A percentile compares a stretch with the other conserved stretches of the same genome.
Conservation (phyloP, 768 basidiomycete genomes). For the Hericium alpestre region DNA sequence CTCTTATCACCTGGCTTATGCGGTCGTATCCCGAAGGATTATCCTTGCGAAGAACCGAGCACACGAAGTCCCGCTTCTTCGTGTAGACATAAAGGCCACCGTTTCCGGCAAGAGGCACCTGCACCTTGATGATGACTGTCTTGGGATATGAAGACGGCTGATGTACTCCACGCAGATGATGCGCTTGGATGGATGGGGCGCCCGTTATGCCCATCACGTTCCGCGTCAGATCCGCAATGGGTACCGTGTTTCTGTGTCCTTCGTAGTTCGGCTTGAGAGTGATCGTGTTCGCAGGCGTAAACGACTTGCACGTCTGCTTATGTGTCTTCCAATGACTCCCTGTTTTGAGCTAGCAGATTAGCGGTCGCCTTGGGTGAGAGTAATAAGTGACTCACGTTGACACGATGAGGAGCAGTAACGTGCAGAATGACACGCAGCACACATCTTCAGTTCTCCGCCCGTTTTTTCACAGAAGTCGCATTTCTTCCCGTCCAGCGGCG, state of each 20-base stretch:
- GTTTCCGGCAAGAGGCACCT: conserved; percentile 26
- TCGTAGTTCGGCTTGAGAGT: conserved; percentile 36
- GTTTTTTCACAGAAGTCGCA: conserved; percentile 31
- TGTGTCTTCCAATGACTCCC: conserved; percentile 38
- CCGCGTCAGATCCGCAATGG: conserved; percentile 23
- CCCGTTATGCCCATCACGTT: conserved; percentile 13
- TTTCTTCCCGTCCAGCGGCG: conserved; percentile 27
- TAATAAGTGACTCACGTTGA: conserved; percentile 31
- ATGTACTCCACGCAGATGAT: conserved; percentile 5
- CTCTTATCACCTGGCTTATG: conserved; percentile 27
- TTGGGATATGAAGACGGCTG: conserved; percentile 20
- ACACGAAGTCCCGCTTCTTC: conserved; percentile 44
- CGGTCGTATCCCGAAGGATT: conserved; percentile 29
- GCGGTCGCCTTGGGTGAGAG: too few species aligned
- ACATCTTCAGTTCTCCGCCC: conserved; percentile 35
- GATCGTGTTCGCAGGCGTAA: conserved; percentile 32
- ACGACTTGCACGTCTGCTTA: conserved; percentile 37
- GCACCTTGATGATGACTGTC: conserved; percentile 42
- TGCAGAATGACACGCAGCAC: conserved; percentile 40
- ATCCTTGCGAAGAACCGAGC: conserved; percentile 26
- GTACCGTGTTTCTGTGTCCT: conserved; percentile 6
- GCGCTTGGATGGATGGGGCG: conserved; percentile 12
- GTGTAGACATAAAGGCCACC: conserved; percentile 33
- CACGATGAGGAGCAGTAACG: conserved; percentile 44
- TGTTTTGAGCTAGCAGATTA: conserved; percentile 11